Conservation (phyloP, 192 early-diverging fungal species). For the Umbelopsis isabellina region DNA sequence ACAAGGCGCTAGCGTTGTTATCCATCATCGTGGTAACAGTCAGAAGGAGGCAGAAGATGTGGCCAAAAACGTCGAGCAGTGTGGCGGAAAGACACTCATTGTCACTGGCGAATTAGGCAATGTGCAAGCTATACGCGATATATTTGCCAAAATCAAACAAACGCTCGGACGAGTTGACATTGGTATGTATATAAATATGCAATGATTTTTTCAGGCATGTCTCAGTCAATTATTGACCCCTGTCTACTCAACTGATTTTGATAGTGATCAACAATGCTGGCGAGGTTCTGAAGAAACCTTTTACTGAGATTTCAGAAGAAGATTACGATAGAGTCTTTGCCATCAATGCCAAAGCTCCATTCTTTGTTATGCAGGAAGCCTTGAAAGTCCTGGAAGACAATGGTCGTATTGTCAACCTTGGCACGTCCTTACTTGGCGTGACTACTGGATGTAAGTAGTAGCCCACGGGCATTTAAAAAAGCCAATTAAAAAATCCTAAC, state of each 20-base stretch:
- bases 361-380: conserved; percentile 43
- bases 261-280: conserved; percentile 45
- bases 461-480: background rate
- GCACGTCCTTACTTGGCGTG: conserved; percentile 34
- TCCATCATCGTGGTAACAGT: conserved; percentile 39
- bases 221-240: too few species aligned
- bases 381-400: conserved; percentile 38
- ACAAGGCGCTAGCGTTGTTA: conserved; percentile 38
- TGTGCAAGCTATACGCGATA: conserved; percentile 31
- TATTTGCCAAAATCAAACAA: conserved; percentile 35
- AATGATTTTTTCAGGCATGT: too few species aligned
- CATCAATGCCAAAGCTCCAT: conserved; percentile 46
- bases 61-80: conserved; percentile 29
- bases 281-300: conserved; percentile 13
- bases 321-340: conserved; percentile 43
- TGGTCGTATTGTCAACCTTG: conserved; percentile 47
- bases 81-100: conserved; percentile 37
- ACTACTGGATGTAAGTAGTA: conserved; percentile 18
- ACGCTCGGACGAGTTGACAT: conserved; percentile 43
- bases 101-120: conserved; percentile 38
- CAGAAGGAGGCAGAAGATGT: conserved; percentile 31
- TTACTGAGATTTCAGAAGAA: conserved; percentile 33
- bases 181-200: background rate
- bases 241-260: background rate
- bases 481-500: background rate